Percentiles rank a stretch among this genome's conserved stretches.
phyloP scores from a whole-genome alignment of 352 stramenopile genomes.

The Paralagenidium karlingii region DNA sequence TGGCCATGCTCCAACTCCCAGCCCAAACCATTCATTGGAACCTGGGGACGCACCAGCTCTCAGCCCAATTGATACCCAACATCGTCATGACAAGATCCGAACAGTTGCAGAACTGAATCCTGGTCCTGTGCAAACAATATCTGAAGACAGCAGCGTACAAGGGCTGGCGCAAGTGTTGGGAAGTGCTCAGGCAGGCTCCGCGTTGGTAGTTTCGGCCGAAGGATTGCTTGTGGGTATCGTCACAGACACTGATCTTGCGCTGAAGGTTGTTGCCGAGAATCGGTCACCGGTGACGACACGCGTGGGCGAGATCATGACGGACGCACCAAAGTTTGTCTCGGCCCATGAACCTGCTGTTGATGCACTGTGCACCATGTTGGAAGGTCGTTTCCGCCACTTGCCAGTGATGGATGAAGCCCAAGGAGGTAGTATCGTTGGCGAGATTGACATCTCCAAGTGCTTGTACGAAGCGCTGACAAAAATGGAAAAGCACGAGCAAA shows the following conservation, averaged over 20 bases:
- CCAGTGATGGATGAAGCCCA: slow-evolving; percentile 55
- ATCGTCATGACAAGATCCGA: slow-evolving; percentile 56
- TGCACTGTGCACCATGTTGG: slow-evolving; percentile 74
- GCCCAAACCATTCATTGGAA: background rate
- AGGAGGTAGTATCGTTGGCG: slow-evolving; percentile 83
- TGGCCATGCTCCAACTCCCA: slow-evolving; percentile 19
- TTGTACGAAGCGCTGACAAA: slow-evolving; percentile 97
- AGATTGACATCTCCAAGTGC: slow-evolving; percentile 98
- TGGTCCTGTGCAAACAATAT: slow-evolving; percentile 83
- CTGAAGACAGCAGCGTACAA: slow-evolving; percentile 64
- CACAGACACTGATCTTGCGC: slow-evolving; percentile 86
- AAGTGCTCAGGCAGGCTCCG: slow-evolving; percentile 84
- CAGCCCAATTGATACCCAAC: slow-evolving; percentile 20
- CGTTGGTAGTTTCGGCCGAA: slow-evolving; percentile 84
- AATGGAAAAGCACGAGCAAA: slow-evolving; percentile 88
- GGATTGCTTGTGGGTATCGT: slow-evolving; percentile 91
- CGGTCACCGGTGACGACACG: slow-evolving; percentile 47
- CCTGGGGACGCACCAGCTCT: slow-evolving; percentile 28
- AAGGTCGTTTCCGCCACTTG: slow-evolving; percentile 80
- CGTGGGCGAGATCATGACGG: slow-evolving; percentile 74
- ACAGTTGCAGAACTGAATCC: slow-evolving; percentile 72
- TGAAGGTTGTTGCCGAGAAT: slow-evolving; percentile 72
- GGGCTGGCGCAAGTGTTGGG: slow-evolving; percentile 82
- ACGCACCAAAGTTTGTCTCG: slow-evolving; percentile 72
- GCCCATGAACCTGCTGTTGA: slow-evolving; percentile 76